Conservation (phyloP, 2,329 filamentous ascomycete genomes). For the Fusarium austroafricanum region DNA sequence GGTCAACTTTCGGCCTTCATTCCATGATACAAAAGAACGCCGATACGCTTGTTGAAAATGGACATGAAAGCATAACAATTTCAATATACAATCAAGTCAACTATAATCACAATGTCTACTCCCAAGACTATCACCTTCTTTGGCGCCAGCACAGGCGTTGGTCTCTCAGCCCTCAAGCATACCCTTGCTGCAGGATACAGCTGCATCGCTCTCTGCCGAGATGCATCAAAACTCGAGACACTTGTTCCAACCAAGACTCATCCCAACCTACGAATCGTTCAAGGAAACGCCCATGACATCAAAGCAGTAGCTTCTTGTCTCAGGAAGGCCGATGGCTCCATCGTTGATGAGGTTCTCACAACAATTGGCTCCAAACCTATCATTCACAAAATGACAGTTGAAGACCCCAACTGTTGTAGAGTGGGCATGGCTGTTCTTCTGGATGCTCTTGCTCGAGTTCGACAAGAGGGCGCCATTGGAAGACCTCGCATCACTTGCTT, state of each 20-base stretch:
- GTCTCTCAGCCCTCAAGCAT: slow-evolving; percentile 59
- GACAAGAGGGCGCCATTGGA: slow-evolving; percentile 43
- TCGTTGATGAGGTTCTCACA: slow-evolving; percentile 61
- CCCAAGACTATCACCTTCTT: slow-evolving; percentile 61
- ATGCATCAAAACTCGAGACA: slow-evolving; percentile 59
- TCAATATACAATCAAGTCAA: neutral
- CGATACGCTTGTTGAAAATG: neutral
- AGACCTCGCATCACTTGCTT: slow-evolving; percentile 52
- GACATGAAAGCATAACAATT: neutral
- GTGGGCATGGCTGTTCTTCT: slow-evolving; percentile 58
- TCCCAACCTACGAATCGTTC: slow-evolving; percentile 56
- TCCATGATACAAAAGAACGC: neutral
- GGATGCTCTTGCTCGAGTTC: slow-evolving; percentile 50
- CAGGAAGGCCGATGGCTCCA: slow-evolving; percentile 39
- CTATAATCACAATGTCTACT: neutral
- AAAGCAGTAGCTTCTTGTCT: slow-evolving; percentile 54
- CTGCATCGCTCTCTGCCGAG: slow-evolving; percentile 63
- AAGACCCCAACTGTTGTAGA: slow-evolving; percentile 62
- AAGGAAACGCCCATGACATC: slow-evolving; percentile 61
- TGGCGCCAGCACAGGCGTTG: slow-evolving; percentile 64
- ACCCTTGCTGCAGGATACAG: slow-evolving; percentile 59
- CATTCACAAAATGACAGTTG: slow-evolving; percentile 51
- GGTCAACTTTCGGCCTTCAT: slow-evolving; percentile 27
- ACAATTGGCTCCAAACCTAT: slow-evolving; percentile 57
- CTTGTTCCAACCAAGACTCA: slow-evolving; percentile 47